Conservation (phyloP, 2,329 filamentous ascomycete species). For the Celoporthe dispersa region DNA sequence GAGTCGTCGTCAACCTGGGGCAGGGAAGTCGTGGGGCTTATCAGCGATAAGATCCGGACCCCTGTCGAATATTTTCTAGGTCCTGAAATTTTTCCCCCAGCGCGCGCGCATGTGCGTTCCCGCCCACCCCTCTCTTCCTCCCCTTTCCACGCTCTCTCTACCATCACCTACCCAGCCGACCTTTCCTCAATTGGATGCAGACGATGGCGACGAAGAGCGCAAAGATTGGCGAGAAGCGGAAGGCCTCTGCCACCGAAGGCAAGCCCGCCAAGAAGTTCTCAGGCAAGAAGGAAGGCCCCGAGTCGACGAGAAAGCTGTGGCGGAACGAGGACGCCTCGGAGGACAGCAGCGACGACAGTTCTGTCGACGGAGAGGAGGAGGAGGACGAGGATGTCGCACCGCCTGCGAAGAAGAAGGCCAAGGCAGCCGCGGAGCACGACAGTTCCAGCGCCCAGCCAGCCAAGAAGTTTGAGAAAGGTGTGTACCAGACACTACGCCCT, state of each 20-base stretch:
- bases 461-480: conserved; percentile 46
- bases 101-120: background rate
- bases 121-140: background rate
- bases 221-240: conserved; percentile 58
- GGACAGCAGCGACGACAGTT: conserved; percentile 44
- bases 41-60: conserved; percentile 16
- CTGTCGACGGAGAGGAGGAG: conserved; percentile 57
- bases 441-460: conserved; percentile 35
- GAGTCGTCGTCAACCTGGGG: background rate
- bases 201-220: conserved; percentile 55
- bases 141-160: conserved; percentile 2
- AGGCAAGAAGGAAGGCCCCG: conserved; percentile 56
- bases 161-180: background rate
- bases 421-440: conserved; percentile 39
- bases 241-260: conserved; percentile 52
- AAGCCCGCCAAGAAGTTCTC: conserved; percentile 46
- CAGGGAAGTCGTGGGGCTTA: conserved; percentile 22
- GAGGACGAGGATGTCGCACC: conserved; percentile 49
- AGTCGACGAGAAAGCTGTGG: conserved; percentile 37
- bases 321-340: conserved; percentile 42
- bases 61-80: conserved; percentile 22
- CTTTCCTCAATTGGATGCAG: conserved; percentile 17
- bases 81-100: conserved; percentile 23
- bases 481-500: background rate
- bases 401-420: conserved; percentile 43